Evolutionary conservation across 202 grass and related monocot species (phyloP), one percentile per base, ranked within the genome.

Genomic region (Zoysia matrella): DNA sequence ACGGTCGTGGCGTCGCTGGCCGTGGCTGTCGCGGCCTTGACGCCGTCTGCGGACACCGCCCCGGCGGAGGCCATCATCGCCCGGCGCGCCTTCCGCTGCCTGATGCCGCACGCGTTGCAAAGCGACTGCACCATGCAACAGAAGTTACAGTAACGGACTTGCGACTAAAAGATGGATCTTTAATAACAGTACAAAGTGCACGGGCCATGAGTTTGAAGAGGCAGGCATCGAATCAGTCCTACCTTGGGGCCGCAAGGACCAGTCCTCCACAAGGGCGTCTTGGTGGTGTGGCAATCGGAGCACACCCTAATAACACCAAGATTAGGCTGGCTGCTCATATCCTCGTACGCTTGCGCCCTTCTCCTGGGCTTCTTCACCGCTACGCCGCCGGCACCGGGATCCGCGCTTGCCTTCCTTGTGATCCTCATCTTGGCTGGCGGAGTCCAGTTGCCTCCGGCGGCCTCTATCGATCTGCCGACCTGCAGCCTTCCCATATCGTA

Each of bases 91-190:
- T 99, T 99, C 81, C 96, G 71, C 86, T 94, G 93, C 77, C 96
- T 85, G 86, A 99, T 99, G 44, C 96, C 96, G 8, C 96, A 99
- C 11, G 96, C 96, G 87, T 99, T 99, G 71, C 96, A 99, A 12
- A 99, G 96, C n/a, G 93, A 95, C 96, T 99, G 91, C 89, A 57
- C 73, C 82, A 84, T 83, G 84, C 48, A 79, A 79, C 81, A 50
- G 62, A 74, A n/a, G 52, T 3, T 65, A 47, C 44, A 62, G 13
- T 18, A 43, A 63, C 58, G 55, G 11, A 9, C 15, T 36, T 68
- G 62, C 54, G 40, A 48, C 52, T 53, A 60, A 49, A 64, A 10
- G 0, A 72, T 52, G 0, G 2, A 15, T 40, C 57, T 64, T 48
- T 51, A 51, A 3, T 55, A 22, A 2, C 3, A 36, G 8, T 11